Conservation (phyloP, 495 filamentous ascomycete species). For the Neurospora tetraspora region DNA sequence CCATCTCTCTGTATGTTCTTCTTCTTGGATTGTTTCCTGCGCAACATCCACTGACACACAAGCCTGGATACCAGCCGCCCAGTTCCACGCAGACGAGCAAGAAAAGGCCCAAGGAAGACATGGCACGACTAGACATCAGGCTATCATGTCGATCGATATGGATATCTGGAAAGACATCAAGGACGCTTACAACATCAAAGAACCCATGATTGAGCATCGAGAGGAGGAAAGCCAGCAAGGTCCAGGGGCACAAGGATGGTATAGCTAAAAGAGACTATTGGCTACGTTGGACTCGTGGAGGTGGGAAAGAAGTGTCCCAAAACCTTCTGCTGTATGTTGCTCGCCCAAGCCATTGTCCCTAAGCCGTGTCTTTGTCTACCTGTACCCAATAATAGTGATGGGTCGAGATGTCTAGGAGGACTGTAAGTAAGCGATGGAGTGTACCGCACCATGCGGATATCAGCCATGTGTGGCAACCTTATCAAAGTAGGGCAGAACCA, state of each 20-base stretch:
- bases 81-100: constrained; percentile 14
- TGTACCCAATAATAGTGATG: not conserved
- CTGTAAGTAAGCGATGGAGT: not conserved
- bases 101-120: constrained; percentile 17
- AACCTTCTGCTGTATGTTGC: not conserved
- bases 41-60: constrained; percentile 1
- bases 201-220: constrained; percentile 80
- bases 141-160: constrained; percentile 77
- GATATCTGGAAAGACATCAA: constrained; percentile 70
- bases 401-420: not conserved
- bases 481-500: not conserved
- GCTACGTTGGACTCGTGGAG: not conserved
- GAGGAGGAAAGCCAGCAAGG: constrained; percentile 44
- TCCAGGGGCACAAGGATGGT: constrained; percentile 64
- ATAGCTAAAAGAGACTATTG: constrained; percentile 36
- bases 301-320: not conserved
- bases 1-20: constrained; percentile 59
- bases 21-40: not conserved
- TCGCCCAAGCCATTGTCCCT: not conserved
- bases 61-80: constrained; percentile 9
- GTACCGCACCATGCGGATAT: not conserved
- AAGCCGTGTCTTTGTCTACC: not conserved
- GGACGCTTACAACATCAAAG: constrained; percentile 58
- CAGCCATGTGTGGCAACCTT: not conserved
- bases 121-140: constrained; percentile 60